Evolutionary conservation across 2,329 filamentous ascomycete genomes (phyloP), one percentile per base, ranked within the genome.

Genomic region (Neofusicoccum laricinum): DNA sequence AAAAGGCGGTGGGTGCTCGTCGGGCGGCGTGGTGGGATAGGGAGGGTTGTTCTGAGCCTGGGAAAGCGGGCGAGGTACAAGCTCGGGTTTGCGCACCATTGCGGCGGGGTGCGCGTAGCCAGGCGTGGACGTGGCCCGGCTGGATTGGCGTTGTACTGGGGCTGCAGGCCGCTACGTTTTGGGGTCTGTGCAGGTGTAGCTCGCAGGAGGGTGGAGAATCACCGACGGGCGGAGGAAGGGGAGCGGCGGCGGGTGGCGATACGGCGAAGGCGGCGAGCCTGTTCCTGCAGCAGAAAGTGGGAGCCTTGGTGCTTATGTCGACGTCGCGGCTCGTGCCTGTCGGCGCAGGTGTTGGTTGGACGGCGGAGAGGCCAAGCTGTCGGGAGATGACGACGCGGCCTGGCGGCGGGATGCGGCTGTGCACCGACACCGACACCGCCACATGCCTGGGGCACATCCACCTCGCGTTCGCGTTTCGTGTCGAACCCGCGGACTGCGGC

Each of bases 51-150:
- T 68, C 14, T 67, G 64, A 5, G 78, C 72, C 64, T 76, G 74
- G 6, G 72, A 74, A 10, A 78, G 73, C 6, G 78, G 75, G 41
- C 75, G 71, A 11, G 80, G 80, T 57, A 78, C 75, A 48, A 80
- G 72, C 30, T 77, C 72, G 7, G 79, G 74, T 66, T 80, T 81
- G 62, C 79, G 78, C 59, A 82, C 79, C 80, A 82, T 82, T 45
- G 17, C 12, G 30, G 21, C 17, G 40, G 21, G 10, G 21, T 59
- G 41, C 55, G 40, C 46, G 55, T 34, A 19, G 36, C 34, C 55
- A 46, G 55, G 55, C 55, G 30, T 30, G 30, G 30, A 46, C 55
- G 55, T 59, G 55, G 55, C 25, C 25, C 25, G 11, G 41, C 25
- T 59, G 30, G 49, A 63, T 55, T 63, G 61, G 61, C 61, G 48